phyloP scores from a whole-genome alignment of 169 alveolate genomes.

The Eimeria zaria region DNA sequence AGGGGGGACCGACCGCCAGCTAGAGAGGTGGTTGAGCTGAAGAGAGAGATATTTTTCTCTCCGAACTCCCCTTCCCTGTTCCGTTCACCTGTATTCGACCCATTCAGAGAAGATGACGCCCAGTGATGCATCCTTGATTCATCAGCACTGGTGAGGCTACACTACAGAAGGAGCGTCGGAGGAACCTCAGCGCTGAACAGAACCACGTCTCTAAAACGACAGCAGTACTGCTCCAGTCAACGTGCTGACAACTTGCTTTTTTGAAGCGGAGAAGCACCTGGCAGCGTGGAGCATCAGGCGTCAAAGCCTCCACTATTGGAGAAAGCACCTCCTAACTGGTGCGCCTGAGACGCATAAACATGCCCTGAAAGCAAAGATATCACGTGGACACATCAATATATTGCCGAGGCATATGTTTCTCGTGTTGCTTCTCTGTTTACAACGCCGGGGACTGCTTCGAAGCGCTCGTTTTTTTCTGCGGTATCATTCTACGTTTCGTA shows the following conservation, averaged over 20 bases:
- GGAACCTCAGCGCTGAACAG: not conserved
- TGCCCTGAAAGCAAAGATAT: not conserved
- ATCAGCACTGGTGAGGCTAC: not conserved
- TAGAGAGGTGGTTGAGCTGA: not conserved
- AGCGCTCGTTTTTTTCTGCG: not conserved
- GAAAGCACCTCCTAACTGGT: not conserved
- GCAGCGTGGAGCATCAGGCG: not conserved
- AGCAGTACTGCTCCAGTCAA: not conserved
- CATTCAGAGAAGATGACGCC: not conserved
- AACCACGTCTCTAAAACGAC: not conserved
- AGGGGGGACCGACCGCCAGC: not conserved
- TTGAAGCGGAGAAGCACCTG: not conserved
- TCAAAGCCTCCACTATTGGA: not conserved
- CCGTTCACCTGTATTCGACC: not conserved
- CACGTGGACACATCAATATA: not conserved
- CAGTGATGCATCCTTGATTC: not conserved
- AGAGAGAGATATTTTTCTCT: not conserved
- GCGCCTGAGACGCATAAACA: not conserved
- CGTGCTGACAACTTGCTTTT: not conserved
- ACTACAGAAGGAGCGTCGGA: not conserved
- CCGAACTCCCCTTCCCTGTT: not conserved
- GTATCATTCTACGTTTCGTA: not conserved
- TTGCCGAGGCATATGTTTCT: not conserved
- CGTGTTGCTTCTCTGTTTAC: not conserved
- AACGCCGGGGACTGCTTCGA: not conserved